Evolutionary conservation across 1,284 basidiomycete genomes (phyloP).

Genomic region (Athelia psychrophila): DNA sequence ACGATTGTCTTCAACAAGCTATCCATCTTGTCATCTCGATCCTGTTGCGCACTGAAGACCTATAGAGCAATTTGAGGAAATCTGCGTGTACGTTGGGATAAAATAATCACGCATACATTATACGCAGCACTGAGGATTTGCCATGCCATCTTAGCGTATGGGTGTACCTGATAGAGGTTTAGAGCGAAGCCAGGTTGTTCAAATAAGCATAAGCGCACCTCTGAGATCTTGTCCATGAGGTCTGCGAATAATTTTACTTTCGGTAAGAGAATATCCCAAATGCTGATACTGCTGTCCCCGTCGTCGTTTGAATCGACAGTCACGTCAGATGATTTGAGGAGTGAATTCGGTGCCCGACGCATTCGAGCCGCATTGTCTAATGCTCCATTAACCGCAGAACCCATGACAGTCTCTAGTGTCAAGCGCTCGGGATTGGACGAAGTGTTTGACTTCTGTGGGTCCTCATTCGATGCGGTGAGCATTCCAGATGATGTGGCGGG

Average conservation of each 20-base stretch:
- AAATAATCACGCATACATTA: constrained; percentile 10
- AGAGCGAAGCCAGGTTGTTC: neutral
- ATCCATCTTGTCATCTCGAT: constrained; percentile 6
- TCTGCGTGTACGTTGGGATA: neutral
- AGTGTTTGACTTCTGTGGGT: no score
- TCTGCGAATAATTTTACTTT: constrained; percentile 1
- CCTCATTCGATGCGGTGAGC: no score
- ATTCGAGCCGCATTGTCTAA: no score
- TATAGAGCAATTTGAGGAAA: neutral
- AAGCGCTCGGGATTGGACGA: no score
- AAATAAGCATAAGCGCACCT: neutral
- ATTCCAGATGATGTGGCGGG: no score
- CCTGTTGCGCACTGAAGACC: constrained; percentile 3
- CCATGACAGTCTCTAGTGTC: no score
- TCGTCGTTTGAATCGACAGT: no score
- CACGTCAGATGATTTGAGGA: no score
- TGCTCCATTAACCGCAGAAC: no score
- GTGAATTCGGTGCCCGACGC: no score
- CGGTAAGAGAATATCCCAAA: neutral
- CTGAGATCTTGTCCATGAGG: constrained; percentile 3
- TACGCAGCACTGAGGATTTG: constrained; percentile 8
- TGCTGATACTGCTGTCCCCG: neutral
- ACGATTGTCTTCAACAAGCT: constrained; percentile 11
- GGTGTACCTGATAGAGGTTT: constrained; percentile 12
- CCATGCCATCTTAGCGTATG: constrained; percentile 16